Conservation (phyloP, 768 basidiomycete genomes). For the Dentipellis sp. region DNA sequence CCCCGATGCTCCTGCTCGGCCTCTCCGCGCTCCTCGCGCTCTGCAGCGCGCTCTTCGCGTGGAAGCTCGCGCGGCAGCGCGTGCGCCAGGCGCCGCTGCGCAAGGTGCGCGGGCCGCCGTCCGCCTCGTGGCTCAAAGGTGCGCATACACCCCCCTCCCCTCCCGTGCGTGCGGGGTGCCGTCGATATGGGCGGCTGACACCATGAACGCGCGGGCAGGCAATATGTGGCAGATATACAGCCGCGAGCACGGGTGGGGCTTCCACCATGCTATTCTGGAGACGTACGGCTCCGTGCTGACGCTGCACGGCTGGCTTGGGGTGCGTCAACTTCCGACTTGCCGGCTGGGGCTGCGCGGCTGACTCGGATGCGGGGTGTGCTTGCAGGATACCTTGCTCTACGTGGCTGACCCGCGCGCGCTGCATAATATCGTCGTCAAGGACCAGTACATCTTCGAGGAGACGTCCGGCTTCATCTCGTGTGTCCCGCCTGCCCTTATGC, state of each 20-base stretch:
- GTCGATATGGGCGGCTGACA: too few species aligned
- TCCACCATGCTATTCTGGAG: background rate
- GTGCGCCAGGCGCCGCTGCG: background rate
- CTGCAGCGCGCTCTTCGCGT: background rate
- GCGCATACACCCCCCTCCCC: background rate
- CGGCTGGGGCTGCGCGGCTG: too few species aligned
- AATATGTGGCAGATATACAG: background rate
- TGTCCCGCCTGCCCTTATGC: too few species aligned
- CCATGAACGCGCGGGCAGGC: background rate
- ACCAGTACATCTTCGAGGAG: constrained; percentile 11
- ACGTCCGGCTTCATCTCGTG: constrained; percentile 5
- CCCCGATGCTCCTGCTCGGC: too few species aligned
- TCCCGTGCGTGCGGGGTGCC: too few species aligned
- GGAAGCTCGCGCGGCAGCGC: background rate
- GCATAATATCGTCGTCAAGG: constrained; percentile 9
- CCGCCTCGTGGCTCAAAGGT: background rate
- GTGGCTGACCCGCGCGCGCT: constrained; percentile 4
- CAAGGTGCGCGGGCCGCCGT: background rate
- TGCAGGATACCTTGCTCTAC: constrained; percentile 1
- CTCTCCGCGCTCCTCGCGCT: too few species aligned
- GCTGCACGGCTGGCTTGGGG: background rate
- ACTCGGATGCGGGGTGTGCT: background rate
- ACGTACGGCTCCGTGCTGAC: background rate
- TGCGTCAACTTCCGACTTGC: background rate
- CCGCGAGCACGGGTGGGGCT: background rate